These are phyloP conservation scores for Fraxinus greggii DNA, from an alignment of 305 asterid species.

Conservation along the genomic window DNA sequence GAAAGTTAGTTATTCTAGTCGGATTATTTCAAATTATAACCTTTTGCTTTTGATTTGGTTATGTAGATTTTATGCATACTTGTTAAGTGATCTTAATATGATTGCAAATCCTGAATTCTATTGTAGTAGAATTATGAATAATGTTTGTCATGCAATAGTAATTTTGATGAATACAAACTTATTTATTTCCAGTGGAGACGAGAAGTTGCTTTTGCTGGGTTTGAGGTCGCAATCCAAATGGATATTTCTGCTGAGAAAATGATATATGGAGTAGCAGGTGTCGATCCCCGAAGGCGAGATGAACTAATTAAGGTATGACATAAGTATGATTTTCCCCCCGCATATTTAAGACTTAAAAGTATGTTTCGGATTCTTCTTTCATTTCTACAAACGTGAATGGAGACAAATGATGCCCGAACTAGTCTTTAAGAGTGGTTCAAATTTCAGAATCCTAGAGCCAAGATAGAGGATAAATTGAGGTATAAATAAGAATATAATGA, in stretches of 20 bases:
- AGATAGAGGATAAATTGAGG: neutral
- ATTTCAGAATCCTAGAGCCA: neutral
- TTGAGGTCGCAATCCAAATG: slow-evolving; percentile 90
- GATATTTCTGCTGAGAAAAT: slow-evolving; percentile 88
- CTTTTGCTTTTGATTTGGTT: neutral
- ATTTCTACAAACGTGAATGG: neutral
- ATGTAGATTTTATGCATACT: neutral
- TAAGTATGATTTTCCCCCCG: neutral
- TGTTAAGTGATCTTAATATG: neutral
- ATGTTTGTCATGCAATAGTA: neutral
- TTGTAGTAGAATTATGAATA: neutral
- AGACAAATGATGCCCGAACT: neutral
- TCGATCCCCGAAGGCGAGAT: slow-evolving; percentile 72
- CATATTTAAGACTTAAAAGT: neutral
- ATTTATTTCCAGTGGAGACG: slow-evolving; percentile 70
- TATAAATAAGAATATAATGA: no score
- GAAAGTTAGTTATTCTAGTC: neutral
- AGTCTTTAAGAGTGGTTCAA: neutral
- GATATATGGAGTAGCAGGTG: slow-evolving; percentile 80
- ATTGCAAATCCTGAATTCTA: neutral
- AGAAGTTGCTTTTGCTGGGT: slow-evolving; percentile 93
- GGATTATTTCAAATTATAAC: neutral
- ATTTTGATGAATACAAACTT: slow-evolving; percentile 13
- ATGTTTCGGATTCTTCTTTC: neutral
- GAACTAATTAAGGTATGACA: slow-evolving; percentile 71